Evolutionary conservation across 2,329 filamentous ascomycete species (phyloP).

Genomic region (Cladorrhinum sp.): DNA sequence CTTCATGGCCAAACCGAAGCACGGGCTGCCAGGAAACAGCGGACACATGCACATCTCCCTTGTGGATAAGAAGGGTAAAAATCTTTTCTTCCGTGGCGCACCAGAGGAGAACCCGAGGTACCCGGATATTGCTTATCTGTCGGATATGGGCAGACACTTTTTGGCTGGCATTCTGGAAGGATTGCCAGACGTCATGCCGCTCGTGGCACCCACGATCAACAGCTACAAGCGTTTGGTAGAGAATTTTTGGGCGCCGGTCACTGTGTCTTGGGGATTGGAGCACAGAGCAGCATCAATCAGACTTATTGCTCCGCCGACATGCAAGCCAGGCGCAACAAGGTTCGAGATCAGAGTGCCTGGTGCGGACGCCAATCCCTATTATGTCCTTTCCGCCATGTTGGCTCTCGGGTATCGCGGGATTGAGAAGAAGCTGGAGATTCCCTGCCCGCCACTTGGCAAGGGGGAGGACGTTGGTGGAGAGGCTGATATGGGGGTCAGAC

Average conservation of each 20-base stretch:
- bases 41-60: constrained; percentile 95
- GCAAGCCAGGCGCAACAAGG: constrained; percentile 79
- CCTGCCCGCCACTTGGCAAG: constrained; percentile 77
- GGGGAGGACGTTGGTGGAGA: constrained; percentile 76
- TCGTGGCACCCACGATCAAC: constrained; percentile 92
- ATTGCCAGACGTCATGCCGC: constrained; percentile 90
- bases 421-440: constrained; percentile 84
- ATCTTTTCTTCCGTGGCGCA: constrained; percentile 73
- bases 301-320: constrained; percentile 82
- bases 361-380: constrained; percentile 88
- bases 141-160: constrained; percentile 88
- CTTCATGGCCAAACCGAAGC: constrained; percentile 97
- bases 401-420: constrained; percentile 88
- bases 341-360: constrained; percentile 92
- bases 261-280: constrained; percentile 94
- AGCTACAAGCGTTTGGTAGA: constrained; percentile 97
- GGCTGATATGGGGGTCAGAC: constrained; percentile 67
- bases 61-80: constrained; percentile 74
- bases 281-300: constrained; percentile 90
- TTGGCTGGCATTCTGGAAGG: constrained; percentile 86
- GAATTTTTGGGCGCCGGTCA: constrained; percentile 98
- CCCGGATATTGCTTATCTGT: constrained; percentile 74
- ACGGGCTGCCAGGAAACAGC: constrained; percentile 89
- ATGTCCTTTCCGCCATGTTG: constrained; percentile 81
- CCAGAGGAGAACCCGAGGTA: constrained; percentile 70